These are phyloP conservation scores for Malus sylvestris DNA, from an alignment of 306 rosid genomes.

Conservation along the genomic window DNA sequence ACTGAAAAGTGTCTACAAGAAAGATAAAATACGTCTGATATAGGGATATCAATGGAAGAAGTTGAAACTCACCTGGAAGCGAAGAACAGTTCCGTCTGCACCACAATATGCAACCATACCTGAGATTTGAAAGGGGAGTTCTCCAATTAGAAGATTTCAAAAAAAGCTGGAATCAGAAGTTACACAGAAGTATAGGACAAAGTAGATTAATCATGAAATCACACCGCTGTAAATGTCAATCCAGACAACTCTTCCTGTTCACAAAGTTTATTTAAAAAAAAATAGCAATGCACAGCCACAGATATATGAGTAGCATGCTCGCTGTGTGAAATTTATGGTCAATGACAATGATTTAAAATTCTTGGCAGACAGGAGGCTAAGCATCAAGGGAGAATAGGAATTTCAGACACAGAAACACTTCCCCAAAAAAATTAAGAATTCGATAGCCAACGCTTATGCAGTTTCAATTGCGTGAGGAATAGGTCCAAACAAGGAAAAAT, in stretches of 20 bases:
- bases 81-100: slow-evolving; percentile 70
- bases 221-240: no score
- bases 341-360: background rate
- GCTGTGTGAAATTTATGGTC: background rate
- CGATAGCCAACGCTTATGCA: no score
- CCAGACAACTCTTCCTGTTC: no score
- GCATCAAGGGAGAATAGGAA: background rate
- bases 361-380: background rate
- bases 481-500: no score
- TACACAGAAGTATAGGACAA: no score
- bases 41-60: background rate
- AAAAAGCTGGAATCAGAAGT: background rate
- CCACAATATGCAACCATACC: slow-evolving; percentile 89
- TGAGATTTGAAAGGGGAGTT: slow-evolving; percentile 20
- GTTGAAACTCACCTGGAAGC: slow-evolving; percentile 59
- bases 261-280: background rate
- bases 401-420: background rate
- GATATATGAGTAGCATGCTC: background rate
- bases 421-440: background rate
- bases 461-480: no score
- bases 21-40: background rate
- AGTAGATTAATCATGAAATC: no score
- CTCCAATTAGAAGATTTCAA: background rate
- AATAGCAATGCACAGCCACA: background rate
- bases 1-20: background rate